A percentile compares a stretch with the other conserved stretches of the same genome.
phyloP scores from a whole-genome alignment of 768 basidiomycete species.

The Hericium rajendrae region DNA sequence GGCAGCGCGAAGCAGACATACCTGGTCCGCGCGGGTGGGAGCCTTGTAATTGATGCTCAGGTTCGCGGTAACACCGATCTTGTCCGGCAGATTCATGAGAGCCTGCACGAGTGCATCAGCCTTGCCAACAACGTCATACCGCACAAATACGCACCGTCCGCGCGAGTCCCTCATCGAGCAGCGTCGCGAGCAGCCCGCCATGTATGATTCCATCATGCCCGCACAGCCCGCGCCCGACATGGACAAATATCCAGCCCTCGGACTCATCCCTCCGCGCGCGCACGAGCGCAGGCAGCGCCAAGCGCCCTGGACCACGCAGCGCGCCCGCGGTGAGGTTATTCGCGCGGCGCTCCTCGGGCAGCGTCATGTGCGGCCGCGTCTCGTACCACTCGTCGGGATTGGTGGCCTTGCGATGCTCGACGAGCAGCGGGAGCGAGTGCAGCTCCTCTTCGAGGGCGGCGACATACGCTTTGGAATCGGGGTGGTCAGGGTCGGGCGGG shows the following conservation, averaged over 20 bases:
- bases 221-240: conserved; percentile 80
- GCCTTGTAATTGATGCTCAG: conserved; percentile 75
- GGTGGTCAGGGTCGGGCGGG: conserved; percentile 47
- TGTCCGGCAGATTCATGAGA: conserved; percentile 73
- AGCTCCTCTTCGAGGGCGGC: conserved; percentile 57
- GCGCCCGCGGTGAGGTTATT: conserved; percentile 82
- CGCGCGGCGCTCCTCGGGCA: conserved; percentile 63
- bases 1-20: conserved; percentile 16
- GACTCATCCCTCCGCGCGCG: conserved; percentile 67
- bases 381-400: conserved; percentile 49
- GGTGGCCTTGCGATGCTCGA: conserved; percentile 30
- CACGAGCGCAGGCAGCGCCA: conserved; percentile 73
- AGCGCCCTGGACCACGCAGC: conserved; percentile 78
- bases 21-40: conserved; percentile 86
- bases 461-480: conserved; percentile 50
- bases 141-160: conserved; percentile 49
- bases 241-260: conserved; percentile 62
- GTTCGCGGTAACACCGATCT: conserved; percentile 88
- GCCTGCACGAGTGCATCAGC: conserved; percentile 39
- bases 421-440: conserved; percentile 53
- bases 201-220: conserved; percentile 94
- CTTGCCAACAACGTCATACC: neutral
- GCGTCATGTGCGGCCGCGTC: conserved; percentile 58
- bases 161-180: conserved; percentile 79
- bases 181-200: conserved; percentile 83